phyloP scores from a whole-genome alignment of 306 rosid species.

The Quercus glauca region DNA sequence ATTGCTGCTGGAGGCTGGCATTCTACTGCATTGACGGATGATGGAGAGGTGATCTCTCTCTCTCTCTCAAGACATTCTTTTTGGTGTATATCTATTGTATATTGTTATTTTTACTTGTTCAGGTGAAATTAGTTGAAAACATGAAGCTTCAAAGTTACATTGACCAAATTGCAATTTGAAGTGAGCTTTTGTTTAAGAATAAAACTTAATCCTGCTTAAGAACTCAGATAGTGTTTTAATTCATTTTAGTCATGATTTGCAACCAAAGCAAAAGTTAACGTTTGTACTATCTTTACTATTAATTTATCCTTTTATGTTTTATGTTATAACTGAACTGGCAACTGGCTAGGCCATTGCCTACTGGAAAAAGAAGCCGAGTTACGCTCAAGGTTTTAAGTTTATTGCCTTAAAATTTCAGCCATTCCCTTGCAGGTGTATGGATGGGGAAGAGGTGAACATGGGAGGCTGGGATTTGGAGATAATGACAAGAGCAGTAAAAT shows the following conservation, averaged over 20 bases:
- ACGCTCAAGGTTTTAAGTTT: not conserved
- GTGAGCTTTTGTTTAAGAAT: not conserved
- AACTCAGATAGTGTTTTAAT: not conserved
- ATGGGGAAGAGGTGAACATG: constrained; percentile 99
- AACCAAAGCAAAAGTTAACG: not conserved
- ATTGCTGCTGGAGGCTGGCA: constrained; percentile 99
- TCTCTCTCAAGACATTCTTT: not conserved
- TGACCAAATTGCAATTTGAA: not conserved
- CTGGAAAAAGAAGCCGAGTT: not conserved
- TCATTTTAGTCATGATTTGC: not conserved
- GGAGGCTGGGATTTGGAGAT: constrained; percentile 98
- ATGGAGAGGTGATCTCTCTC: constrained; percentile 75
- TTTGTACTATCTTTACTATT: not conserved
- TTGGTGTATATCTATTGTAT: not conserved
- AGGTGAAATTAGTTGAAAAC: not conserved
- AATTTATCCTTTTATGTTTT: not conserved
- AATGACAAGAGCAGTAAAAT: constrained; percentile 98
- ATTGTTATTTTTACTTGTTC: not conserved
- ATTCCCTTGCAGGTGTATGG: constrained; percentile 80
- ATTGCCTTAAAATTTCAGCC: not conserved
- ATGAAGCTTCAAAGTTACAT: not conserved
- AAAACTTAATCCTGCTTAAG: not conserved
- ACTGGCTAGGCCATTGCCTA: not conserved
- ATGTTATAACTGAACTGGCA: not conserved
- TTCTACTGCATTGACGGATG: constrained; percentile 83